Base-by-base conservation (phyloP, 352 stramenopile genomes). In the Phytophthora capsici region DNA sequence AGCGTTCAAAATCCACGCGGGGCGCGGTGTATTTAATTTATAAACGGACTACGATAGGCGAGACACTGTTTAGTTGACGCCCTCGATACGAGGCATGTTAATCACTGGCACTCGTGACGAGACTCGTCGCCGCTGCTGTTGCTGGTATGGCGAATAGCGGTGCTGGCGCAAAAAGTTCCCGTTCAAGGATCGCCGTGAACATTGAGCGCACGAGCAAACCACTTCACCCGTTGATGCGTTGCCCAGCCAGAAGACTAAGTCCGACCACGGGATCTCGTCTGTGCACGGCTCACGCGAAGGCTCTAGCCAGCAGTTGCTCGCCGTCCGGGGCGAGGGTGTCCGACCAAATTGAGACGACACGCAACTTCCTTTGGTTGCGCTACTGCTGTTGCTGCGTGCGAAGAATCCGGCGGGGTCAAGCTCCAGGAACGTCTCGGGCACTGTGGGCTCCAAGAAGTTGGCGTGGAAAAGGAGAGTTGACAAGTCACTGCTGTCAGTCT, bases 161-260 rank as follows among this genome's bases (percentile, higher is more conserved):
- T 59, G 45, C 3, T 66, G 66, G 6, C 49, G 52, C 25, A 64
- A 14, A 2, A 69, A 47, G 7, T 46, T 49, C 5, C 6, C 52
- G 14, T 53, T 63, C 63, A 73, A 52, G n/a, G 54, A 49, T 17
- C 32, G 45, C 2, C 54, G 54, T 30, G 22, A 47, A 48, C 79
- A 88, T 28, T 70, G 55, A 13, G 44, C 23, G 30, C 79, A 89
- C 28, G 69, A 71, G 47, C 76, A 89, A 20, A 74, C 58, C 12
- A 87, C 75, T 58, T 84, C 57, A 30, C 78, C 78, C 4, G 80
- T 89, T 30, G 63, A 69, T 17, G 49, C 41, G 52, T 87, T 75
- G 14, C 77, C 80, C 16, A 89, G 58, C 78, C 80, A 89, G 45
- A 89, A 89, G 8, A 89, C 73, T 22, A 87, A 61, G 34, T 89